These are phyloP conservation scores for Trametes maxima DNA, from an alignment of 768 basidiomycete genomes.

Conservation along the genomic window DNA sequence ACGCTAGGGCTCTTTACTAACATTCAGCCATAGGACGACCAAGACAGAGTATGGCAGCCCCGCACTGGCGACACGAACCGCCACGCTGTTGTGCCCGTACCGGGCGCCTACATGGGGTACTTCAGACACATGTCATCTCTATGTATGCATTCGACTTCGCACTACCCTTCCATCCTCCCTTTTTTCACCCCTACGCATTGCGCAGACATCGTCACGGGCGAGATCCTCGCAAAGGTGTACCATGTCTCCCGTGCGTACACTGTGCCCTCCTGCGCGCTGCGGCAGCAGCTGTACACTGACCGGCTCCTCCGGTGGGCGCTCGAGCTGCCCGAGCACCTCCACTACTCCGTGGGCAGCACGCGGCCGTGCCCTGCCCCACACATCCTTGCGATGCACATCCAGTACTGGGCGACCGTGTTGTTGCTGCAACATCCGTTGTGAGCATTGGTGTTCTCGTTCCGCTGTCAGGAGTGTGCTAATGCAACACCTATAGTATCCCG, in stretches of 20 bases:
- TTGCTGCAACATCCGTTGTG: slow-evolving; percentile 80
- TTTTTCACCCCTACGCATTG: too few species aligned
- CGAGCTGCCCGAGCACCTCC: slow-evolving; percentile 65
- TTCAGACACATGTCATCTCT: slow-evolving; percentile 59
- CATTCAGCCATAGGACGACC: slow-evolving; percentile 52
- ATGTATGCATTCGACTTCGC: slow-evolving; percentile 45
- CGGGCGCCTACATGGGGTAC: slow-evolving; percentile 50
- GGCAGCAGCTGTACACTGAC: slow-evolving; percentile 56
- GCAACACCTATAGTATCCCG: slow-evolving; percentile 54
- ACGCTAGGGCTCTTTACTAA: neutral
- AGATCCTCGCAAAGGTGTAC: slow-evolving; percentile 70
- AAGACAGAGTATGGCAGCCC: slow-evolving; percentile 54
- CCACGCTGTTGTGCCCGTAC: slow-evolving; percentile 43
- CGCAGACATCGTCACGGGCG: slow-evolving; percentile 65
- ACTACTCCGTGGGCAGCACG: slow-evolving; percentile 53
- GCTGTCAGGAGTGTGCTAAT: too few species aligned
- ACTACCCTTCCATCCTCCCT: too few species aligned
- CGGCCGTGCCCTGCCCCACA: slow-evolving; percentile 62
- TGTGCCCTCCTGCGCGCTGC: slow-evolving; percentile 47
- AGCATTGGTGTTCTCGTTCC: slow-evolving; percentile 36
- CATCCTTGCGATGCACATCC: slow-evolving; percentile 66
- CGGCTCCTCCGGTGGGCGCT: slow-evolving; percentile 77
- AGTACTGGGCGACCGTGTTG: slow-evolving; percentile 77
- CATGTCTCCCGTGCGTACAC: slow-evolving; percentile 56
- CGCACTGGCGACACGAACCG: slow-evolving; percentile 39